Percentiles rank a stretch among this genome's conserved stretches.
Evolutionary conservation across 352 stramenopile genomes (phyloP).

Genomic region (Pseudoperonospora humuli): DNA sequence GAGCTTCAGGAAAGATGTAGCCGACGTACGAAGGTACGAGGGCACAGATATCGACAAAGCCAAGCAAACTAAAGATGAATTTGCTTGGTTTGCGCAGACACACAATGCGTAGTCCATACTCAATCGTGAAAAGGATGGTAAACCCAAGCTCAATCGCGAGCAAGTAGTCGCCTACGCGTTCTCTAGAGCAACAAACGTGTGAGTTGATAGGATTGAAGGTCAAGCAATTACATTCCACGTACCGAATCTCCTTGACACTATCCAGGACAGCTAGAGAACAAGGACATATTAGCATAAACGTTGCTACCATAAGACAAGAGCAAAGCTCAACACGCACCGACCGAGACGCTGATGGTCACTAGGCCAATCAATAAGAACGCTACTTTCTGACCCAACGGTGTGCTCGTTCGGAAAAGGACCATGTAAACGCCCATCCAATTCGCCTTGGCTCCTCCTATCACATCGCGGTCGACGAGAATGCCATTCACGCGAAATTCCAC

Average conservation of each 20-base stretch:
- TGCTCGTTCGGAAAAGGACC: conserved; percentile 61
- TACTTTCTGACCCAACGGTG: conserved; percentile 42
- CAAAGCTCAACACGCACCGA: too few species aligned
- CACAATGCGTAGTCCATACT: conserved; percentile 63
- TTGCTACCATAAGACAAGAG: too few species aligned
- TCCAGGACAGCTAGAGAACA: conserved; percentile 69
- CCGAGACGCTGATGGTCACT: conserved; percentile 59
- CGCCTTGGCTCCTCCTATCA: conserved; percentile 45
- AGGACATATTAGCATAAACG: too few species aligned
- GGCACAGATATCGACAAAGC: conserved; percentile 69
- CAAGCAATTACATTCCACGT: conserved; percentile 28
- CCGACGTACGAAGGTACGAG: conserved; percentile 71
- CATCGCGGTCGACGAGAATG: conserved; percentile 64
- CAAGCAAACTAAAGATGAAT: conserved; percentile 64
- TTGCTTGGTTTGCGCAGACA: conserved; percentile 54
- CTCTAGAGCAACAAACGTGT: conserved; percentile 29
- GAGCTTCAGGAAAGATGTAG: conserved; percentile 44
- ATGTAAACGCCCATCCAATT: conserved; percentile 56
- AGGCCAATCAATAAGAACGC: conserved; percentile 59
- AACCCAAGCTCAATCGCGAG: conserved; percentile 77
- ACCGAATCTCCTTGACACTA: conserved; percentile 58
- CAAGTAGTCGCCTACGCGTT: conserved; percentile 63
- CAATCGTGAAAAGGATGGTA: conserved; percentile 74
- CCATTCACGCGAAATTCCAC: conserved; percentile 68
- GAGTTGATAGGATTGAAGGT: too few species aligned